phyloP scores from a whole-genome alignment of 179 eudicot species.

The Pouteria campechiana region DNA sequence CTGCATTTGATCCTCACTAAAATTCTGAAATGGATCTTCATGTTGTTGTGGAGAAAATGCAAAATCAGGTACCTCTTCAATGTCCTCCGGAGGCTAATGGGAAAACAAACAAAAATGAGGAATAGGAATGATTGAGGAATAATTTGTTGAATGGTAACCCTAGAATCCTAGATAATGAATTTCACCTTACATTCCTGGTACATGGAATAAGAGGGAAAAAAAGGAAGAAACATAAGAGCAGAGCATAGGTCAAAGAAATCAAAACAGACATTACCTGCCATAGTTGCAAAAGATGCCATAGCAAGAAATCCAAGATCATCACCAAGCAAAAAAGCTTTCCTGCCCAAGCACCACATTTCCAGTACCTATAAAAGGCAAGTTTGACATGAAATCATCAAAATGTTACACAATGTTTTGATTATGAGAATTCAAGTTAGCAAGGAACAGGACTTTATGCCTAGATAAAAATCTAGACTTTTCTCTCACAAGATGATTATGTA shows the following conservation, averaged over 20 bases:
- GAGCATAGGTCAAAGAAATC: no score
- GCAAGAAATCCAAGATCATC: conserved; percentile 63
- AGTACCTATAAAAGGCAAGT: conserved; percentile 49
- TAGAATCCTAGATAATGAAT: no score
- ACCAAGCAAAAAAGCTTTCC: conserved; percentile 95
- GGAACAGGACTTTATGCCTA: no score
- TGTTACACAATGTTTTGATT: not conserved
- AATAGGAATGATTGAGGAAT: not conserved
- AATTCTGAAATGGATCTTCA: conserved; percentile 5
- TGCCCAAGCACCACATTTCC: conserved; percentile 88
- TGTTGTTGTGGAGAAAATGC: conserved; percentile 12
- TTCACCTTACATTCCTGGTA: not conserved
- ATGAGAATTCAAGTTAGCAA: no score
- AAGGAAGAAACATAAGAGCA: not conserved
- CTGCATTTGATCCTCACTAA: not conserved
- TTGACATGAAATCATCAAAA: conserved; percentile 1
- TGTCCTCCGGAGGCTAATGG: conserved; percentile 60
- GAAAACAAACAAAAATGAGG: not conserved
- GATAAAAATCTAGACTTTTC: no score
- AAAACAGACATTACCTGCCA: conserved; percentile 67
- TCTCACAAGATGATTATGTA: no score
- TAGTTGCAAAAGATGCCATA: conserved; percentile 60
- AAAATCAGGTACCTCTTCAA: conserved; percentile 70
- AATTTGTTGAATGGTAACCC: no score
- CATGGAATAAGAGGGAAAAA: not conserved